Percentiles rank a stretch among this genome's conserved stretches.
Evolutionary conservation across 2,329 filamentous ascomycete species (phyloP).

Genomic region (Fusarium pilosicola): DNA sequence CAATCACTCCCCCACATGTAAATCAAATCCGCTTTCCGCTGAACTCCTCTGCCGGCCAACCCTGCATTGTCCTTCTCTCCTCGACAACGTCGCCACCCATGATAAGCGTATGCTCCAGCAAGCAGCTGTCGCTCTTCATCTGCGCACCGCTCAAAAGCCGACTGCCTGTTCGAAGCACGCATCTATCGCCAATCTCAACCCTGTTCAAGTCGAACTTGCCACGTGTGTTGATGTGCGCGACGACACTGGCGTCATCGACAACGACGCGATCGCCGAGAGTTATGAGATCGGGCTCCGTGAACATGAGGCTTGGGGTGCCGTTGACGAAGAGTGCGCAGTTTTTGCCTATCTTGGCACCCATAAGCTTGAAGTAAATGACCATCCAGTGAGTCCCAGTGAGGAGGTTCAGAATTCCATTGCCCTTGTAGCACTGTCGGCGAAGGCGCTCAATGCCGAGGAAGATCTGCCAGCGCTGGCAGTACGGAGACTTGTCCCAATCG

Average conservation of each 20-base stretch:
- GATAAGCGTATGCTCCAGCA: conserved; percentile 11
- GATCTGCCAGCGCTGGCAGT: conserved; percentile 19
- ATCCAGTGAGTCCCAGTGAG: neutral
- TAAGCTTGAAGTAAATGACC: neutral
- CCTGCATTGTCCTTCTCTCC: conserved; percentile 7
- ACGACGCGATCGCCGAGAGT: neutral
- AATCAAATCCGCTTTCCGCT: neutral
- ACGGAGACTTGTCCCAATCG: conserved; percentile 13
- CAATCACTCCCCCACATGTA: neutral
- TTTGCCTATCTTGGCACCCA: conserved; percentile 8
- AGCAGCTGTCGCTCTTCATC: conserved; percentile 15
- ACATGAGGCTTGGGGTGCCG: neutral
- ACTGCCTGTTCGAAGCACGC: conserved; percentile 2
- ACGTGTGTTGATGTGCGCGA: conserved; percentile 10
- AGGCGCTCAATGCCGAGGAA: conserved; percentile 7
- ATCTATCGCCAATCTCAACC: conserved; percentile 6
- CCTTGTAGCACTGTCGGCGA: neutral
- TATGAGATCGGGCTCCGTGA: neutral
- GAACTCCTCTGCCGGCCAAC: conserved; percentile 12
- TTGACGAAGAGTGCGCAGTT: conserved; percentile 6
- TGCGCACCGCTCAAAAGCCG: conserved; percentile 3
- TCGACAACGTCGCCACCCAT: conserved; percentile 18
- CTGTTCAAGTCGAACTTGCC: conserved; percentile 11
- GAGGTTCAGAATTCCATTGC: neutral
- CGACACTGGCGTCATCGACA: conserved; percentile 16